These are phyloP conservation scores for Pseudogymnoascus sp. DNA, from an alignment of 2,329 filamentous ascomycete species.

Conservation along the genomic window DNA sequence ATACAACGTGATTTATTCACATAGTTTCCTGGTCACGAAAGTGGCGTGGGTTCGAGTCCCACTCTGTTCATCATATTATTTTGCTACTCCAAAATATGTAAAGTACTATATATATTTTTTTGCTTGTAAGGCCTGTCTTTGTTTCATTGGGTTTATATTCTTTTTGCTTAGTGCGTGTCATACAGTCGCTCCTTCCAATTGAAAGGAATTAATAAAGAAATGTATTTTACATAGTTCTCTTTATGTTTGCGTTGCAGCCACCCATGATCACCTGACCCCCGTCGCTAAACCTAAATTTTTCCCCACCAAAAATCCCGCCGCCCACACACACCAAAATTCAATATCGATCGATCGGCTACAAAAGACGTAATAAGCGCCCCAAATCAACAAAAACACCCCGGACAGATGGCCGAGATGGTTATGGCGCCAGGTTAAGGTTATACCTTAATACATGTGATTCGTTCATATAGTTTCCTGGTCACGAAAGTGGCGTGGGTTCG, in stretches of 20 bases:
- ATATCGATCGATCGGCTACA: neutral
- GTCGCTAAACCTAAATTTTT: neutral
- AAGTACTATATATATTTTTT: neutral
- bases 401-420: slow-evolving; percentile 1
- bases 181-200: neutral
- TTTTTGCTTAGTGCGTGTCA: neutral
- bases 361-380: neutral
- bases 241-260: too few species aligned
- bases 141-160: neutral
- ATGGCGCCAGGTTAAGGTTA: slow-evolving; percentile 9
- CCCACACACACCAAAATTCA: neutral
- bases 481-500: slow-evolving; percentile 33
- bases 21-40: slow-evolving; percentile 31
- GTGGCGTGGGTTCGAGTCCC: slow-evolving; percentile 34
- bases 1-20: neutral
- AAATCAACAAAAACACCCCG: neutral
- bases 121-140: neutral
- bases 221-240: too few species aligned
- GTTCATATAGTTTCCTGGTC: slow-evolving; percentile 27
- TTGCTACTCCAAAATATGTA: too few species aligned
- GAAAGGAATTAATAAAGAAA: neutral
- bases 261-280: neutral
- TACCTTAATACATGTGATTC: slow-evolving; percentile 8
- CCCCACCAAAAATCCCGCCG: neutral
- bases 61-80: slow-evolving; percentile 32